phyloP scores from a whole-genome alignment of 2,329 filamentous ascomycete species.

The Leptographium radiaticola region DNA sequence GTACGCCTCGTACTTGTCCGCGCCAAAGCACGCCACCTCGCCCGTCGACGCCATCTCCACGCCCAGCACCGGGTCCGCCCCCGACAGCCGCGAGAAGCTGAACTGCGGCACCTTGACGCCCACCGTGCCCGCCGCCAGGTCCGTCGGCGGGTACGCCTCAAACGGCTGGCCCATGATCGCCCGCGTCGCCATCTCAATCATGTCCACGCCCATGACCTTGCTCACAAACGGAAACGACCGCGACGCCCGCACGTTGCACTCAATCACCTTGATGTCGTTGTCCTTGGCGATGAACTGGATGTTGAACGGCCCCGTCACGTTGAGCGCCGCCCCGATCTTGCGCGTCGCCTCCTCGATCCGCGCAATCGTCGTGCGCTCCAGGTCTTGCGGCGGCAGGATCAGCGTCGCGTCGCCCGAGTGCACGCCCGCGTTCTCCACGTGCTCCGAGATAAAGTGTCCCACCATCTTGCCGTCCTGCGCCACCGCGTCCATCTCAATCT shows the following conservation, averaged over 20 bases:
- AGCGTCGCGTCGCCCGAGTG: constrained; percentile 96
- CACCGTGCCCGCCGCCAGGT: constrained; percentile 68
- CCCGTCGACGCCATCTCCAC: constrained; percentile 99
- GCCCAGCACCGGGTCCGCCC: constrained; percentile 88
- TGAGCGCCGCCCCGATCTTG: constrained; percentile 88
- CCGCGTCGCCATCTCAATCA: constrained; percentile 98
- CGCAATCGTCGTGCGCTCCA: constrained; percentile 75
- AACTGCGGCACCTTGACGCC: constrained; percentile 98
- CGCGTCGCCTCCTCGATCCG: constrained; percentile 89
- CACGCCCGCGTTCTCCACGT: constrained; percentile 96
- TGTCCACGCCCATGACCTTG: constrained; percentile 94
- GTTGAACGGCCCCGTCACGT: constrained; percentile 94
- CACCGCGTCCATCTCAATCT: constrained; percentile 99
- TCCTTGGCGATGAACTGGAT: constrained; percentile 99
- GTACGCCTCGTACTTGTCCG: constrained; percentile 95
- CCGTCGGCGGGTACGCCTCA: constrained; percentile 64
- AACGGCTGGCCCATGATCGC: constrained; percentile 83
- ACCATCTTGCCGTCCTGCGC: constrained; percentile 80
- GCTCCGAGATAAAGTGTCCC: constrained; percentile 95
- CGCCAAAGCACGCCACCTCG: constrained; percentile 92
- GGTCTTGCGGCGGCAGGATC: constrained; percentile 86
- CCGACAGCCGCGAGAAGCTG: constrained; percentile 93
- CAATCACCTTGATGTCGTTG: constrained; percentile 99
- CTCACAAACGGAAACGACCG: constrained; percentile 96
- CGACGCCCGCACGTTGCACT: constrained; percentile 94